Base-by-base conservation (phyloP, 345 rosid genomes). In the Lumnitzera racemosa region DNA sequence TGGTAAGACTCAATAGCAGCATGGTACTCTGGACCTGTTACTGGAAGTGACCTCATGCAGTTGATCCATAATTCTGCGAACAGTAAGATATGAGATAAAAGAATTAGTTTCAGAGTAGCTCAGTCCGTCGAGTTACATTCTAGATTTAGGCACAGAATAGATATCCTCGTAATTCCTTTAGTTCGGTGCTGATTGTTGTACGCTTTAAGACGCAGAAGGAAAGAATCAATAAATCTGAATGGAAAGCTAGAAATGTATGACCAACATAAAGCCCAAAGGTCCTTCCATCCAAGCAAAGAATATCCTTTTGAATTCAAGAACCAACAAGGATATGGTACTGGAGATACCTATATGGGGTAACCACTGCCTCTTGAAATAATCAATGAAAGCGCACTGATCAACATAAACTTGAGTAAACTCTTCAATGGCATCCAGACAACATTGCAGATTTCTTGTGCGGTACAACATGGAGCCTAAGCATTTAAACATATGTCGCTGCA, bases 1-100 rank as follows among this genome's bases (percentile, higher is more conserved):
- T 81, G 83, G 69, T 78, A 81, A 23, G 83, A 71, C 55, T 81
- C 86, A 49, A 81, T 71, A 51, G 86, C 81, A 66, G 79, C 83
- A 63, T 67, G 75, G 63, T 73, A 68, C 65, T 81, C 83, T 11
- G 66, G 67, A 68, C 81, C 55, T 57, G 75, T 71, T 61, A 70
- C 53, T 0, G 81, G 79, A 13, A 81, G 68, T 59, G 81, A 78
- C 65, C 72, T 73, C 13, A 73, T 59, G 51, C 77, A 58, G 52
- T 64, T 62, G 53, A 67, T 67, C 81, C 81, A 81, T 53, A 66
- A 67, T 47, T 75, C 86, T 81, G 77, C 36, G 1, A 29, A 29
- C 36, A 29, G 36, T 3, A 29, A 0, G 7, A 29, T 3, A 29
- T 29, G 3, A 29, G 36, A 29, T 29, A 3, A 29, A 6, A 29